These are phyloP conservation scores for Scenedesmus sp. DNA, from an alignment of 163 green algal genomes.

Conservation along the genomic window DNA sequence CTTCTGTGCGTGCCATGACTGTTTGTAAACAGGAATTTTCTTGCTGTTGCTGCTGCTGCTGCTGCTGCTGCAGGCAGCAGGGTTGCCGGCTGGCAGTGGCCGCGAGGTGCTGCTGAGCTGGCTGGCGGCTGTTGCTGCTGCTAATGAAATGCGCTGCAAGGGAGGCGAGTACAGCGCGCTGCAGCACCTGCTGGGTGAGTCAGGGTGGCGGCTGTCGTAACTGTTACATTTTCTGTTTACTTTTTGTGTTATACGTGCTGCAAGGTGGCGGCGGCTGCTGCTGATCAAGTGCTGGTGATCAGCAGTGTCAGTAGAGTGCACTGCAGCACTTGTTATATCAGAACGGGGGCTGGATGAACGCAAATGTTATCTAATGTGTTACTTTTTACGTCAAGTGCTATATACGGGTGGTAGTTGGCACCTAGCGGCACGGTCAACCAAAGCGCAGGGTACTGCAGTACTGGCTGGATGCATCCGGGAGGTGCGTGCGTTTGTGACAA, in stretches of 20 bases:
- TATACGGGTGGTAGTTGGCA: not conserved
- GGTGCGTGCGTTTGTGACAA: not conserved
- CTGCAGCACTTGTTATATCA: not conserved
- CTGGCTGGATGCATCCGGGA: not conserved
- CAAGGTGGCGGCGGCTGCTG: not conserved
- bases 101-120: conserved; percentile 79
- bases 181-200: conserved; percentile 25
- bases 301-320: not conserved
- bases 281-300: not conserved
- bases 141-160: conserved; percentile 56
- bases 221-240: not conserved
- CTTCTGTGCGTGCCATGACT: too few species aligned
- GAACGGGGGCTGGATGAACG: too few species aligned
- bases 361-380: too few species aligned
- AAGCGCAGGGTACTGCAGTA: not conserved
- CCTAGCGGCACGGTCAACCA: not conserved
- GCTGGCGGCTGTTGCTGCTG: conserved; percentile 66
- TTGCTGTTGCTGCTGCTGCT: conserved; percentile 12
- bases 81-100: conserved; percentile 11
- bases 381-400: not conserved
- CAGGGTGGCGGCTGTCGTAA: not conserved
- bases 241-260: not conserved
- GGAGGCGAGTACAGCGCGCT: conserved; percentile 64
- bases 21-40: not conserved
- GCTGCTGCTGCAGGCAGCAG: conserved; percentile 16